Evolutionary conservation across 1,139 yeast species (phyloP), one percentile per base, ranked within the genome.

Genomic region (Pneumocystis jirovecii): DNA sequence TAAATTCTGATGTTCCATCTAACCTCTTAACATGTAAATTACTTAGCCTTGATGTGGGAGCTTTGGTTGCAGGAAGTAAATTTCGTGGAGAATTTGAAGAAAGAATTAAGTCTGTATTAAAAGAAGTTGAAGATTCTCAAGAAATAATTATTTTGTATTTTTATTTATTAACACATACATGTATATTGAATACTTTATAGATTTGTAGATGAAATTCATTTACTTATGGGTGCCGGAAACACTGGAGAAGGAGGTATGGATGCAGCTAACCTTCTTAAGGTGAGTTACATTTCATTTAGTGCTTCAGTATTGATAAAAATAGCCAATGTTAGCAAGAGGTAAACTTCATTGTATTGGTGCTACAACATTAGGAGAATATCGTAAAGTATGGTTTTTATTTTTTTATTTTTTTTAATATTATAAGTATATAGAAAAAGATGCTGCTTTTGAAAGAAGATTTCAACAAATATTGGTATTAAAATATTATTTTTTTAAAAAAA

Each of bases 11-110:
- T 76, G 96, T 95, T 21, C 98, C 98, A 61, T 83, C 85, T 63
- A 87, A 91, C 68, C 81, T 93, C 71, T 86, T 89, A 65, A 85
- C 85, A 69, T 84, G 96, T 69, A 83, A 86, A 70, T 80, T 93
- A 66, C 90, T 86, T 75, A 88, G 97, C 17, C 81, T 93, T 69
- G 98, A 93, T 75, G 81, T 93, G 71, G 97, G 97, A 69, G 95
- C 98, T 0, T 82, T 93, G 72, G 91, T 95, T 67, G 98, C 98
- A 7, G 99, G 99, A 76, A 97, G 98, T 65, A 93, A 93, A 75
- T 91, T 89, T 76, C 95, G 91, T 76, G 99, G 99, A 77, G 98
- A 93, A 74, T 93, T 93, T 73, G 99, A 93, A 79, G 99, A 93
- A 78, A 85, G 99, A 77, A 82, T 93, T 73, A 93, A 95, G 78